Base-by-base conservation (phyloP, 768 basidiomycete species). In the Mycena albidolilacea region DNA sequence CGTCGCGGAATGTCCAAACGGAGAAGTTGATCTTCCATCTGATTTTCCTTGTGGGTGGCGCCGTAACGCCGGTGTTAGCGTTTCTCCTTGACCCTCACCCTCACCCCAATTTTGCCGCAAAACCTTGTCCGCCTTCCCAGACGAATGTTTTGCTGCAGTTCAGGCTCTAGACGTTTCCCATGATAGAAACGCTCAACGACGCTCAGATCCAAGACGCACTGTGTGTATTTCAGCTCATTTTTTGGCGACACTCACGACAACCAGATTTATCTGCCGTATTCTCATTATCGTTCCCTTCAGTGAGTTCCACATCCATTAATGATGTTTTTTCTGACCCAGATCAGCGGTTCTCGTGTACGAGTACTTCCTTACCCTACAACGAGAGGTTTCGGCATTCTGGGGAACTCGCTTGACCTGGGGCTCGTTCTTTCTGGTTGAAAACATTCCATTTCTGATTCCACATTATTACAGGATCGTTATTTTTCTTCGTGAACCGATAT, bases 351-450 rank as follows among this genome's bases (percentile, higher is more conserved):
- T 85, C n/a, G 76, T 84, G 17, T 86, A 87, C 61, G 89, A 90
- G 61, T 88, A 87, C 70, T 46, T 82, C 50, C 78, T 89, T 48
- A 90, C 89, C 0, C 73, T 90, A 6, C 59, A 73, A 0, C 64
- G 70, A 38, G 89, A 90, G 70, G 79, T 87, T 8, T 81, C 84
- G 23, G 78, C 82, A 15, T 86, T 85, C 78, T 90, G 90, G 89
- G 73, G 60, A 59, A 10, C 72, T 74, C 78, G 75, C 7, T 37
- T 83, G 6, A 82, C 78, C 46, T 84, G 81, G 80, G 81, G 77
- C 2, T 78, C 80, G 1, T 78, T 80, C 19, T 76, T 87, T 7
- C 70, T 87, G 7, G 66, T 83, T 14, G 82, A 83, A 7, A 86
- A 85, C 43, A 74, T 85, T 12, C 84, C 85, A 14, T 79, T 84